These are phyloP conservation scores for Sporothrix euskadiensis DNA, from an alignment of 2,329 filamentous ascomycete genomes.

Conservation along the genomic window DNA sequence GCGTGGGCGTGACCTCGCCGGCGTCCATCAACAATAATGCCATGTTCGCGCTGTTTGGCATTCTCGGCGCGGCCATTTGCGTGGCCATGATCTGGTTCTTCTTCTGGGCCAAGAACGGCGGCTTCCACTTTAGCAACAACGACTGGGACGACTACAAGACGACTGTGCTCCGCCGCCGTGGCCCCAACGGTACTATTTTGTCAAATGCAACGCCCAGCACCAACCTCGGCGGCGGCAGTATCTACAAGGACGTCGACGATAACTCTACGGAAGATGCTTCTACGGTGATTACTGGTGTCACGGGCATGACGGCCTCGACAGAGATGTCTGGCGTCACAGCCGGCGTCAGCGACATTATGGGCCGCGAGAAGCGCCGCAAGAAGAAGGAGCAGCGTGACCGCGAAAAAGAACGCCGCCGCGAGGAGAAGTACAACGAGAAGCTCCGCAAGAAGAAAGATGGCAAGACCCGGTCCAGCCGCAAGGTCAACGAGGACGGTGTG, in stretches of 20 bases:
- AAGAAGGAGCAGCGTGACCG: conserved; percentile 58
- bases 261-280: conserved; percentile 43
- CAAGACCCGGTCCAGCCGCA: conserved; percentile 45
- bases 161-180: conserved; percentile 84
- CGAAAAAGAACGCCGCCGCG: conserved; percentile 45
- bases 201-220: conserved; percentile 81
- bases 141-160: conserved; percentile 99
- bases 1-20: conserved; percentile 48
- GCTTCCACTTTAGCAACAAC: conserved; percentile 78
- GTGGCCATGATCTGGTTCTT: conserved; percentile 90
- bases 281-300: conserved; percentile 39
- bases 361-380: conserved; percentile 55
- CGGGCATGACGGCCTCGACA: conserved; percentile 31
- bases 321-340: conserved; percentile 57
- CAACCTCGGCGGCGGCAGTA: conserved; percentile 81
- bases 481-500: conserved; percentile 61
- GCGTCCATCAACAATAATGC: conserved; percentile 65
- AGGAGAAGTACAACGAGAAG: conserved; percentile 39
- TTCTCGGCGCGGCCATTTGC: conserved; percentile 77
- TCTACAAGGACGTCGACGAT: conserved; percentile 71
- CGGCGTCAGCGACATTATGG: conserved; percentile 56
- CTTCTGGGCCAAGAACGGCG: conserved; percentile 96
- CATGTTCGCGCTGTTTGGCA: conserved; percentile 81
- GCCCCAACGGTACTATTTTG: conserved; percentile 83
- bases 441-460: conserved; percentile 46